A percentile compares a stretch with the other conserved stretches of the same genome.
Conservation (phyloP, 2,329 filamentous ascomycete genomes). For the Diaporthe longicolla region DNA sequence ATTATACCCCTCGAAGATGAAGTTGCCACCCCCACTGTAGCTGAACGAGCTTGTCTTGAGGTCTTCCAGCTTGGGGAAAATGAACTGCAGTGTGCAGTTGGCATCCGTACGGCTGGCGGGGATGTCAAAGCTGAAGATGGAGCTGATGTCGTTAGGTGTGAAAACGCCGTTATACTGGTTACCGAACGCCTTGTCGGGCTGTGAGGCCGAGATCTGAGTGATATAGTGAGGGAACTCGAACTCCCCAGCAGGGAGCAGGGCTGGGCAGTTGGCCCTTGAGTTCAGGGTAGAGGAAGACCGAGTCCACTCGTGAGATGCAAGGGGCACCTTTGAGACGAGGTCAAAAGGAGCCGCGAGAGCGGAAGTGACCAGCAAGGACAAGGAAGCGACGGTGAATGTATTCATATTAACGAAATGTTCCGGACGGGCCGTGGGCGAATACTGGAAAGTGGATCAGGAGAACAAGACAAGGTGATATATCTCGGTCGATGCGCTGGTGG, state of each 20-base stretch:
- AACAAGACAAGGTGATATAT: not conserved
- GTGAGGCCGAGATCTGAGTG: slow-evolving; percentile 48
- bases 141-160: slow-evolving; percentile 53
- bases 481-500: not conserved
- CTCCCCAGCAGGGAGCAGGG: slow-evolving; percentile 47
- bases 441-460: not conserved
- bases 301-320: slow-evolving; percentile 44
- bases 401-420: slow-evolving; percentile 6
- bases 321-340: slow-evolving; percentile 48
- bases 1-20: slow-evolving; percentile 50
- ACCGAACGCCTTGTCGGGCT: slow-evolving; percentile 56
- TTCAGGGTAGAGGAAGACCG: slow-evolving; percentile 37
- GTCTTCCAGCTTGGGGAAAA: slow-evolving; percentile 55
- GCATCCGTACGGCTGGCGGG: slow-evolving; percentile 54
- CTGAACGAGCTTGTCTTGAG: slow-evolving; percentile 53
- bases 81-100: slow-evolving; percentile 63
- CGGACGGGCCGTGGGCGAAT: not conserved
- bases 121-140: slow-evolving; percentile 63
- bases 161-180: slow-evolving; percentile 56
- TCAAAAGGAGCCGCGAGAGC: slow-evolving; percentile 34
- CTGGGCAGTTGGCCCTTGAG: slow-evolving; percentile 48
- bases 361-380: not conserved
- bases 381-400: not conserved
- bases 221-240: slow-evolving; percentile 53
- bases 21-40: slow-evolving; percentile 55